phyloP scores from a whole-genome alignment of 2,329 filamentous ascomycete species.

The Fusarium beomiforme region DNA sequence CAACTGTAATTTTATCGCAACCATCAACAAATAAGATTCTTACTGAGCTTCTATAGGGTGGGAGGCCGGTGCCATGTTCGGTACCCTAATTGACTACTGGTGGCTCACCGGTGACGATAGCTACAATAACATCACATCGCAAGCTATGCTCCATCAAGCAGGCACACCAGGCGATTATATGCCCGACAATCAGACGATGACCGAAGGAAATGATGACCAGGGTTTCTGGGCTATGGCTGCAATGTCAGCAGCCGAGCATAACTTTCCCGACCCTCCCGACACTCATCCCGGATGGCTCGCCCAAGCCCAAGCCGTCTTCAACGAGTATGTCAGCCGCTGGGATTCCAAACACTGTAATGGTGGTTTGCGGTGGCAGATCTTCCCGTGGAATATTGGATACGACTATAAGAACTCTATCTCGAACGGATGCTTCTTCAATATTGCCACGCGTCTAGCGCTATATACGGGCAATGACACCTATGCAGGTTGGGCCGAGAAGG shows the following conservation, averaged over 20 bases:
- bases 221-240: slow-evolving; percentile 86
- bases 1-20: slow-evolving; percentile 64
- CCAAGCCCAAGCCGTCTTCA: slow-evolving; percentile 81
- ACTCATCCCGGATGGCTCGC: slow-evolving; percentile 76
- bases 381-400: slow-evolving; percentile 77
- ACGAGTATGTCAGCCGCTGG: slow-evolving; percentile 80
- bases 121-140: slow-evolving; percentile 69
- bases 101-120: slow-evolving; percentile 71
- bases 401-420: slow-evolving; percentile 75
- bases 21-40: slow-evolving; percentile 35
- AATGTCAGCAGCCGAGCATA: slow-evolving; percentile 80
- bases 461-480: slow-evolving; percentile 86
- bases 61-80: slow-evolving; percentile 78
- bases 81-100: slow-evolving; percentile 77
- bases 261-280: slow-evolving; percentile 73
- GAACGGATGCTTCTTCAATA: slow-evolving; percentile 76
- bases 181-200: slow-evolving; percentile 71
- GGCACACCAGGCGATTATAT: slow-evolving; percentile 69
- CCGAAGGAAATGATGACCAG: slow-evolving; percentile 77
- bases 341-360: slow-evolving; percentile 72
- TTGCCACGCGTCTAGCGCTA: slow-evolving; percentile 76
- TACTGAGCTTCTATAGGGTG: slow-evolving; percentile 59
- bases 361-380: slow-evolving; percentile 87
- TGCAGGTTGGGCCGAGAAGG: slow-evolving; percentile 75
- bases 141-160: slow-evolving; percentile 70